Conservation (phyloP, 164 flowering plant genomes). For the Warburgia ugandensis region DNA sequence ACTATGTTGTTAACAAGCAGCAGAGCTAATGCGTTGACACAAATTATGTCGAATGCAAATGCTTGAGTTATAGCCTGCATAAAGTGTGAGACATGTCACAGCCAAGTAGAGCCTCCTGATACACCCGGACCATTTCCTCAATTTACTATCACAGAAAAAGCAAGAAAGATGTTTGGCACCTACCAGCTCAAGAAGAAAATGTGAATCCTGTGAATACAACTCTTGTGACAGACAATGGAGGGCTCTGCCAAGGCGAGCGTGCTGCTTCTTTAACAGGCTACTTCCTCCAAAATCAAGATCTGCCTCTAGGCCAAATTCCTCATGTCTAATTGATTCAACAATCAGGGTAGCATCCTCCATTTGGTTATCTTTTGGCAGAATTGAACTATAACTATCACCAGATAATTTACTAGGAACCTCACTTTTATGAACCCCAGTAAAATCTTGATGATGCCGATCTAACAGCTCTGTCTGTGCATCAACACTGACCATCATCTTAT, state of each 20-base stretch:
- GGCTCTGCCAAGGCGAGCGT: conserved; percentile 94
- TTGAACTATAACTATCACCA: neutral
- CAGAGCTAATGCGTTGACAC: no score
- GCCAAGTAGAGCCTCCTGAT: no score
- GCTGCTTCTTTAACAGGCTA: conserved; percentile 78
- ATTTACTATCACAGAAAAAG: no score
- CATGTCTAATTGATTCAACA: conserved; percentile 77
- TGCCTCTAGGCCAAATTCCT: conserved; percentile 86
- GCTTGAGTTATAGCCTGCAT: no score
- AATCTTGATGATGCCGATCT: conserved; percentile 9
- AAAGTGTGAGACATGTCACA: no score
- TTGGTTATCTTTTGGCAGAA: conserved; percentile 9
- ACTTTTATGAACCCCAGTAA: conserved; percentile 8
- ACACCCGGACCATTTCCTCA: no score
- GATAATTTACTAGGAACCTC: conserved; percentile 12
- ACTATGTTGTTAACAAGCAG: no score
- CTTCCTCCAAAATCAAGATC: conserved; percentile 39
- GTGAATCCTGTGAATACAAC: conserved; percentile 96
- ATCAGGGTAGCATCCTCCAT: conserved; percentile 36
- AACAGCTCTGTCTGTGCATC: conserved; percentile 1
- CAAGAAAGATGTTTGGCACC: conserved; percentile 16
- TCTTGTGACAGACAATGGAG: conserved; percentile 94
- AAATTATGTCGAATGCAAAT: no score
- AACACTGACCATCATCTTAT: conserved; percentile 4
- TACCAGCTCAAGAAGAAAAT: conserved; percentile 95